Evolutionary conservation across 352 stramenopile species (phyloP).

Genomic region (Globisporangium paddicum): DNA sequence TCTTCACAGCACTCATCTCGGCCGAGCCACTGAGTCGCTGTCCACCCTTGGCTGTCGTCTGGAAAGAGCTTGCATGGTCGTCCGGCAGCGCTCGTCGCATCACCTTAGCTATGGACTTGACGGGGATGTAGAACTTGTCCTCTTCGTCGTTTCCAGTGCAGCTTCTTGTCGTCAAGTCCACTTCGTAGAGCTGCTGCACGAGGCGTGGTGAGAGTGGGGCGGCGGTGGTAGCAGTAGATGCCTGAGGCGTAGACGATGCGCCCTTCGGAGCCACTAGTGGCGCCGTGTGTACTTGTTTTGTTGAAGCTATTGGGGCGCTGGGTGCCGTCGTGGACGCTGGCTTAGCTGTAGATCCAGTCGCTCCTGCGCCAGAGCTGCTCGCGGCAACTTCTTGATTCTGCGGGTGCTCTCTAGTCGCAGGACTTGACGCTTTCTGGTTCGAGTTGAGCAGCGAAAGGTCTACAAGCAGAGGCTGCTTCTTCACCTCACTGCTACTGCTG

Average conservation of each 20-base stretch:
- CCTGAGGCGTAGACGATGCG: background rate
- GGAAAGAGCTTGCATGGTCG: background rate
- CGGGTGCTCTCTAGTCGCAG: background rate
- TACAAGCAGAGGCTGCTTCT: conserved; percentile 17
- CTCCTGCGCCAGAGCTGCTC: background rate
- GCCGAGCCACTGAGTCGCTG: background rate
- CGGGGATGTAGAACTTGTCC: conserved; percentile 71
- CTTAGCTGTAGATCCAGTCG: conserved; percentile 4
- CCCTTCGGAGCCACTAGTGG: background rate
- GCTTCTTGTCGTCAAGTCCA: conserved; percentile 52
- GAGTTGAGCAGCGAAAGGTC: conserved; percentile 12
- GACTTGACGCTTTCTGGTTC: background rate
- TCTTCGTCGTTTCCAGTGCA: conserved; percentile 32
- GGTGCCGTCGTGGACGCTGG: conserved; percentile 2
- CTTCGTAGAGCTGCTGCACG: conserved; percentile 63
- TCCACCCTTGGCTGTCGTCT: background rate
- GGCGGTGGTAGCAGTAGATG: conserved; percentile 9
- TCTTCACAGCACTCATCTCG: background rate
- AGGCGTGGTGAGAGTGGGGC: conserved; percentile 44
- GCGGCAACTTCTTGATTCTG: background rate
- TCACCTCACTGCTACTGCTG: conserved; percentile 5
- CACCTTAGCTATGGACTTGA: conserved; percentile 65
- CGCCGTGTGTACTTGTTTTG: background rate
- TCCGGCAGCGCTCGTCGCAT: conserved; percentile 54
- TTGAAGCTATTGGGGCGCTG: conserved; percentile 9